phyloP scores from a whole-genome alignment of 2,329 filamentous ascomycete species.

The Trichoderma hamatum region DNA sequence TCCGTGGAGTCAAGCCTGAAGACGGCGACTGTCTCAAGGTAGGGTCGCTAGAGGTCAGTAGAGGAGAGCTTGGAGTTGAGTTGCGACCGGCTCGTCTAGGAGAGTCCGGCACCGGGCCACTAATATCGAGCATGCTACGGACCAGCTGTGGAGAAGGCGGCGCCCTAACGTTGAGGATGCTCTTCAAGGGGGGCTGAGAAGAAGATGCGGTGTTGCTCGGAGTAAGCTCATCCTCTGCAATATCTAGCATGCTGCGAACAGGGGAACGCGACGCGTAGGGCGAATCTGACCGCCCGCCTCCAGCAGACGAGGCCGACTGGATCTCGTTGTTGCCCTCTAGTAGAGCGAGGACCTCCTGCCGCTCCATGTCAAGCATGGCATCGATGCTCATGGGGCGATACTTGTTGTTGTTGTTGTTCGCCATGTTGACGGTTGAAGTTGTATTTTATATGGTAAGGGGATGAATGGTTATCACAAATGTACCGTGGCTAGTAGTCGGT shows the following conservation, averaged over 20 bases:
- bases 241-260: slow-evolving; percentile 68
- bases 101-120: slow-evolving; percentile 42
- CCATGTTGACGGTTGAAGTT: slow-evolving; percentile 36
- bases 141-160: slow-evolving; percentile 45
- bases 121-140: slow-evolving; percentile 58
- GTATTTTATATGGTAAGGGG: background rate
- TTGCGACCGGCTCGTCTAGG: slow-evolving; percentile 35
- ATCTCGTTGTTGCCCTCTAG: slow-evolving; percentile 56
- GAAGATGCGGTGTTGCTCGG: slow-evolving; percentile 25
- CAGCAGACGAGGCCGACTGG: slow-evolving; percentile 38
- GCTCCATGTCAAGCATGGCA: slow-evolving; percentile 75
- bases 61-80: slow-evolving; percentile 42
- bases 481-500: background rate
- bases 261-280: slow-evolving; percentile 66
- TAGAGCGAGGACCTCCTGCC: slow-evolving; percentile 70
- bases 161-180: slow-evolving; percentile 64
- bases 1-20: slow-evolving; percentile 45
- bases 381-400: slow-evolving; percentile 70
- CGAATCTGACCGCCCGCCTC: slow-evolving; percentile 52
- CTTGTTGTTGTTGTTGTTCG: slow-evolving; percentile 34
- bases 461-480: background rate
- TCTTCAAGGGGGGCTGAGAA: slow-evolving; percentile 60
- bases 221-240: slow-evolving; percentile 49
- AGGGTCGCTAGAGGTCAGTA: slow-evolving; percentile 29
- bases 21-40: slow-evolving; percentile 31